Percentiles rank a stretch among this genome's conserved stretches.
These are phyloP conservation scores for Ustilago bromivora DNA, from an alignment of 1,284 basidiomycete species.

Conservation along the genomic window DNA sequence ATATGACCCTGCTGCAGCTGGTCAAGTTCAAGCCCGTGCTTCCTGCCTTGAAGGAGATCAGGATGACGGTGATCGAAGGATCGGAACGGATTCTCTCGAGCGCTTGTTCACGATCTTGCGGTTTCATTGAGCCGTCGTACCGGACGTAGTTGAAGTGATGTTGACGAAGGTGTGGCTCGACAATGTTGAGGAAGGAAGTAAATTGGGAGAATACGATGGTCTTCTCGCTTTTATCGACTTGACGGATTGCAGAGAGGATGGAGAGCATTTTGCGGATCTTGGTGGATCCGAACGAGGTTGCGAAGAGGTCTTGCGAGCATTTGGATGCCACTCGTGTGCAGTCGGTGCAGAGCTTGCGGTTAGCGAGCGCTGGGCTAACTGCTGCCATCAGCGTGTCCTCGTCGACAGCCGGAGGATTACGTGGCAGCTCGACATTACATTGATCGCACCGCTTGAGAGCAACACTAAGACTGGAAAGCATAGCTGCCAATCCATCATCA, in stretches of 20 bases:
- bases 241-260: slow-evolving; percentile 79
- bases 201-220: slow-evolving; percentile 86
- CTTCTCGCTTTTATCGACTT: slow-evolving; percentile 77
- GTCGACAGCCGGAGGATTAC: neutral
- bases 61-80: slow-evolving; percentile 77
- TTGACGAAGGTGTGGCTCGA: slow-evolving; percentile 82
- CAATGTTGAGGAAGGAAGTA: slow-evolving; percentile 86
- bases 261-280: slow-evolving; percentile 87
- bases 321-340: slow-evolving; percentile 52
- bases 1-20: slow-evolving; percentile 91
- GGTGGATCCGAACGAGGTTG: slow-evolving; percentile 74
- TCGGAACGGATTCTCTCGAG: slow-evolving; percentile 80
- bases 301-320: slow-evolving; percentile 22
- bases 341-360: slow-evolving; percentile 47
- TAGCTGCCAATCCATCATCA: slow-evolving; percentile 79
- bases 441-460: slow-evolving; percentile 69
- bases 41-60: slow-evolving; percentile 97
- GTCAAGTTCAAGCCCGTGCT: slow-evolving; percentile 94
- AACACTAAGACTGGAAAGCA: slow-evolving; percentile 77
- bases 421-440: slow-evolving; percentile 42
- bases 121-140: slow-evolving; percentile 88
- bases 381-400: slow-evolving; percentile 34
- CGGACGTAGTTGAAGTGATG: slow-evolving; percentile 80
- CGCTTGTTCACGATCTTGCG: slow-evolving; percentile 80
- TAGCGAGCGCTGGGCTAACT: slow-evolving; percentile 15